phyloP scores from a whole-genome alignment of 208 protist genomes.

The Acanthamoeba lenticulata region DNA sequence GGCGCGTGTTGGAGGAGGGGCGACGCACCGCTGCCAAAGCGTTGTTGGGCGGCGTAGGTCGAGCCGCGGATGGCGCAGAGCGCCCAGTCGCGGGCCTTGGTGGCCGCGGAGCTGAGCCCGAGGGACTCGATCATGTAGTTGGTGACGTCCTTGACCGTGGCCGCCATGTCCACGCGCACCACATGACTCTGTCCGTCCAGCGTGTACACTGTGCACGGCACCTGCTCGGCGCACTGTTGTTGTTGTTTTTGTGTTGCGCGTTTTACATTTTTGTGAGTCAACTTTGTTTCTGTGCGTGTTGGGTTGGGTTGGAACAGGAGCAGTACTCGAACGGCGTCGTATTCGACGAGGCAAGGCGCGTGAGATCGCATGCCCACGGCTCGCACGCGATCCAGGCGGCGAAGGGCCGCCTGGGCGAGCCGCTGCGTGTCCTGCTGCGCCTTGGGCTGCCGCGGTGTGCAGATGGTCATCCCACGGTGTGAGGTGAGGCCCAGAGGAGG shows the following conservation, averaged over 20 bases:
- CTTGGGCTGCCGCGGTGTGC: background rate
- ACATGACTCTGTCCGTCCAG: background rate
- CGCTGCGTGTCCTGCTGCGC: background rate
- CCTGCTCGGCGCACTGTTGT: background rate
- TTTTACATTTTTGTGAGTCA: background rate
- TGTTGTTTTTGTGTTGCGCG: background rate
- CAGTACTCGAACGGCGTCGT: background rate
- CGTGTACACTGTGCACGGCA: constrained; percentile 1
- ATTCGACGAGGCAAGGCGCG: background rate
- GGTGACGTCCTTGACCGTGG: constrained; percentile 10
- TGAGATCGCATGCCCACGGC: background rate
- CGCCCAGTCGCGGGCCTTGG: background rate
- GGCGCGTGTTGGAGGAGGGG: background rate
- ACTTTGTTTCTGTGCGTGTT: background rate
- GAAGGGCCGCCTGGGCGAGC: background rate
- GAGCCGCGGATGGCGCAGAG: background rate
- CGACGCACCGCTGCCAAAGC: background rate
- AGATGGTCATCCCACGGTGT: background rate
- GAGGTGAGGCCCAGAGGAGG: background rate
- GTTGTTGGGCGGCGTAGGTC: background rate
- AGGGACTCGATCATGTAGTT: background rate
- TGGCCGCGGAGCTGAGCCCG: background rate
- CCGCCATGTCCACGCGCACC: background rate
- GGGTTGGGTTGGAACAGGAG: too few species aligned
- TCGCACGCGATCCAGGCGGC: background rate